A percentile compares a stretch with the other conserved stretches of the same genome.
These are phyloP conservation scores for Artemisia tridentata DNA, from an alignment of 129 eudicot species.

Conservation along the genomic window DNA sequence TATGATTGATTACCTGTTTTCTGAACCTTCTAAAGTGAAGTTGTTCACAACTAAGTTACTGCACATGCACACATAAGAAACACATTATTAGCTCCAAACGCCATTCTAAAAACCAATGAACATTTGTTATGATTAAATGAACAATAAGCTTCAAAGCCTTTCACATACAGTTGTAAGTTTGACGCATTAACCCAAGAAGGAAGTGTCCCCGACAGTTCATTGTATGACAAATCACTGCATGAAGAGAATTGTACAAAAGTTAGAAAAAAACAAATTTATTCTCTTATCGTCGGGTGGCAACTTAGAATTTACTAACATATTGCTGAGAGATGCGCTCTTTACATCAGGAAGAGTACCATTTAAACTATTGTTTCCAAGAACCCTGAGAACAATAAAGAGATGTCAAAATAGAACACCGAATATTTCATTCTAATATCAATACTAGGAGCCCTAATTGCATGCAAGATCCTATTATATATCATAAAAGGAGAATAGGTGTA, in stretches of 20 bases:
- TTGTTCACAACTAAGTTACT: slow-evolving; percentile 85
- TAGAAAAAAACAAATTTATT: neutral
- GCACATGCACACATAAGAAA: slow-evolving; percentile 23
- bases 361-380: slow-evolving; percentile 77
- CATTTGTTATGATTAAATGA: neutral
- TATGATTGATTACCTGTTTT: slow-evolving; percentile 40
- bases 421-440: neutral
- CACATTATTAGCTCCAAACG: slow-evolving; percentile 4
- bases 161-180: slow-evolving; percentile 62
- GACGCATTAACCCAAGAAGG: slow-evolving; percentile 64
- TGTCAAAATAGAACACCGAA: slow-evolving; percentile 1
- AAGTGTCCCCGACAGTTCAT: slow-evolving; percentile 70
- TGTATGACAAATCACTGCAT: slow-evolving; percentile 87
- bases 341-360: slow-evolving; percentile 52
- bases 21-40: slow-evolving; percentile 46
- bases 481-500: slow-evolving; percentile 12
- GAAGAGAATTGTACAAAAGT: slow-evolving; percentile 8
- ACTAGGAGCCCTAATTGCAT: neutral
- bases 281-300: neutral
- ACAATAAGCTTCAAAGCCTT: neutral
- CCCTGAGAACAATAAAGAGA: slow-evolving; percentile 40
- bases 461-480: neutral
- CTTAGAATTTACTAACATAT: slow-evolving; percentile 46
- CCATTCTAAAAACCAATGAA: neutral
- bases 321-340: slow-evolving; percentile 42